Base-by-base conservation (phyloP, 176 grass and related monocot genomes). In the Aegilops speltoides region DNA sequence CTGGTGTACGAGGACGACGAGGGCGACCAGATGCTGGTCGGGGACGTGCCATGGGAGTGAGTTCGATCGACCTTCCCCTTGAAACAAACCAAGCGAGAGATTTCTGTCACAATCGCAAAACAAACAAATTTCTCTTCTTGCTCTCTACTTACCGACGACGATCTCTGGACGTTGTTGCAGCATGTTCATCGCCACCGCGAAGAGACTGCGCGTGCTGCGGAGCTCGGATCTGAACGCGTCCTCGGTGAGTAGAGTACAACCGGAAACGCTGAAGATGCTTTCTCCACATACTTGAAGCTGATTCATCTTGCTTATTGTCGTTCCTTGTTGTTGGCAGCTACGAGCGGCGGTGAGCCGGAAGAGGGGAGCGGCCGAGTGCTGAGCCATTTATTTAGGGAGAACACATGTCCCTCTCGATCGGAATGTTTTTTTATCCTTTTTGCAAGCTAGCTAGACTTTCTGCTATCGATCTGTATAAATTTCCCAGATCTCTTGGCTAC, bases 11-110 rank as follows among this genome's bases (percentile, higher is more conserved):
- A 95, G 84, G 96, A 98, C 73, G 81, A 92, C 10, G 96, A 98
- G 86, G 96, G 96, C 6, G 93, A 98, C 50, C 77, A 83, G 86
- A 93, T 98, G 90, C 83, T 98, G 34, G 93, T 95, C 64, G 96
- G 96, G 15, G 96, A 98, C 64, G 93, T 98, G 6, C 96, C 96
- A 20, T 98, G 96, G 93, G 40, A 91, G 96, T 98, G 84, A 90
- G 72, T 19, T 48, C 16, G 50, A 54, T 54, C 50, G 16, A 54
- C 19, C 50, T 54, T 19, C 50, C 50, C 50, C 16, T 54, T 19
- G 10, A 84, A 61, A 23, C 26, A 15, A 38, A 64, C 11, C 43
- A 46, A 46, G 43, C 43, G 43, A 46, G 43, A 46, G 11, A 46
- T 46, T 46, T 46, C 43, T 46, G 43, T 46, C 43, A 14, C 43